Conservation (phyloP, 768 basidiomycete genomes). For the Holtermannia corniformis region DNA sequence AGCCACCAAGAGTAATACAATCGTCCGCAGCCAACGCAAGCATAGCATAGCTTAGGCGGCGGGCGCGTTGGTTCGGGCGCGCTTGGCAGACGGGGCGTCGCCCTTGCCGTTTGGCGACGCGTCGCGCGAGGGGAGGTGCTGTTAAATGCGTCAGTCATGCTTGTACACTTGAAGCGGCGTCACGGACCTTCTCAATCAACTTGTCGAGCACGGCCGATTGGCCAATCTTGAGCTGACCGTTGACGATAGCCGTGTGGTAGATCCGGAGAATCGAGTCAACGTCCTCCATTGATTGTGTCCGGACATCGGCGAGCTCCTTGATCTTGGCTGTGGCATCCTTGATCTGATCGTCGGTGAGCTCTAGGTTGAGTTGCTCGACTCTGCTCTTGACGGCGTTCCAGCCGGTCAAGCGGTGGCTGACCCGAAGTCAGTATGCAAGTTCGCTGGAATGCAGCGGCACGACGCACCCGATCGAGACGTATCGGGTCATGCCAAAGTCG, state of each 20-base stretch:
- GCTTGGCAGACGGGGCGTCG: constrained; percentile 18
- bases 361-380: constrained; percentile 89
- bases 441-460: too few species aligned
- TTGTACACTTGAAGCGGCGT: background rate
- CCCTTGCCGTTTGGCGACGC: constrained; percentile 20
- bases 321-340: constrained; percentile 99
- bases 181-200: constrained; percentile 55
- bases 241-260: constrained; percentile 87
- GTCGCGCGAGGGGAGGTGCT: constrained; percentile 36
- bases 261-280: constrained; percentile 93
- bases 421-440: background rate
- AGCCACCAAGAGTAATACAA: too few species aligned
- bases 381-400: constrained; percentile 99
- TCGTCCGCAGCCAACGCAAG: too few species aligned
- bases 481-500: constrained; percentile 94
- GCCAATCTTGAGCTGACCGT: constrained; percentile 86
- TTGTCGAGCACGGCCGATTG: constrained; percentile 84
- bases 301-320: constrained; percentile 97
- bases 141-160: background rate
- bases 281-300: constrained; percentile 98
- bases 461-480: constrained; percentile 77
- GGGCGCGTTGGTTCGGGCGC: constrained; percentile 13
- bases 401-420: constrained; percentile 83
- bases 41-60: too few species aligned
- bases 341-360: constrained; percentile 84